Evolutionary conservation across 306 rosid species (phyloP).

Genomic region (Inga laurina): DNA sequence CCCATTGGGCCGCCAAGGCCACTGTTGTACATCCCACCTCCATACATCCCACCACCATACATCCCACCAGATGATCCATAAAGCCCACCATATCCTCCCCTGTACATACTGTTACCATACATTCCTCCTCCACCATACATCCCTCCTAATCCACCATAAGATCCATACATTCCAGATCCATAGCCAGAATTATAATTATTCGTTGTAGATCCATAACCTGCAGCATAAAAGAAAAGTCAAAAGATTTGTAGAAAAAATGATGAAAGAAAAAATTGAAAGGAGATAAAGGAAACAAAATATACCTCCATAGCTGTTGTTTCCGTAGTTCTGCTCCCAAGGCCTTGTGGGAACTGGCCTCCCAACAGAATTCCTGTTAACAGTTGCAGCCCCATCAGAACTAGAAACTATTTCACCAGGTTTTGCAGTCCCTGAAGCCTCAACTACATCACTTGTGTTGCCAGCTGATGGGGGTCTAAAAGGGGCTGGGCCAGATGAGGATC

Average conservation of each 20-base stretch:
- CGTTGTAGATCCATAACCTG: slow-evolving; percentile 77
- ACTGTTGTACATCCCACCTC: slow-evolving; percentile 87
- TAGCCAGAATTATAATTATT: slow-evolving; percentile 65
- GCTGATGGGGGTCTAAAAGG: slow-evolving; percentile 88
- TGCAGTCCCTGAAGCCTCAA: slow-evolving; percentile 98
- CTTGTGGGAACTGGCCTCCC: slow-evolving; percentile 86
- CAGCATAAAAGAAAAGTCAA: not conserved
- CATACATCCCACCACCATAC: slow-evolving; percentile 89
- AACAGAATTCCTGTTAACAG: slow-evolving; percentile 57
- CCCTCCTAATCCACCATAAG: slow-evolving; percentile 66
- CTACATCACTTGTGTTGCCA: slow-evolving; percentile 87
- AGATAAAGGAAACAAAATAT: not conserved
- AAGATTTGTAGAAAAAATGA: slow-evolving; percentile 17
- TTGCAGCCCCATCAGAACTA: slow-evolving; percentile 48
- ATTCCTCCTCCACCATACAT: slow-evolving; percentile 84
- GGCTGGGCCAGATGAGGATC: slow-evolving; percentile 80
- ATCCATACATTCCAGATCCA: slow-evolving; percentile 67
- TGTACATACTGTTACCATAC: slow-evolving; percentile 81
- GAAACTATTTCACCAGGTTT: slow-evolving; percentile 93
- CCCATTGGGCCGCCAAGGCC: slow-evolving; percentile 81
- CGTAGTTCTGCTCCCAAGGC: slow-evolving; percentile 94
- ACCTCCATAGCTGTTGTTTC: slow-evolving; percentile 69
- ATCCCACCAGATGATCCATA: slow-evolving; percentile 86
- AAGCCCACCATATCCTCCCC: slow-evolving; percentile 81
- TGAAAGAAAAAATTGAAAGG: slow-evolving; percentile 1